Percentiles rank a stretch among this genome's conserved stretches.
phyloP scores from a whole-genome alignment of 2,329 filamentous ascomycete species.

The Colletotrichum acutatum region DNA sequence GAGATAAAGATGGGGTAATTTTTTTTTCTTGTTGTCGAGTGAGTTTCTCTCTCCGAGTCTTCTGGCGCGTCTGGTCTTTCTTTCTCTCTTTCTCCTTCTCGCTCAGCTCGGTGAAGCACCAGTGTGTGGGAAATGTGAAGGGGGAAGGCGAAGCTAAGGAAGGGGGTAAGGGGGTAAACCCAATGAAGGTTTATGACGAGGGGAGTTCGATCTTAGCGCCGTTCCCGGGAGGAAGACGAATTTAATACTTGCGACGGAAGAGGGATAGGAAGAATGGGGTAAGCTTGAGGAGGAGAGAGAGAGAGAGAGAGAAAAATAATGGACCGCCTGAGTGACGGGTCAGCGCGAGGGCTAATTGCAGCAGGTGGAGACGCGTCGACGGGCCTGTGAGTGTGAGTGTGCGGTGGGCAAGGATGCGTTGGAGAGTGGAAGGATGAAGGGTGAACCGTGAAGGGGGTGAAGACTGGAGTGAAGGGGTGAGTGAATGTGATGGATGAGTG shows the following conservation, averaged over 20 bases:
- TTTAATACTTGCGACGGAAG: slow-evolving; percentile 36
- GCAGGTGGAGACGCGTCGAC: slow-evolving; percentile 34
- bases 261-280: slow-evolving; percentile 34
- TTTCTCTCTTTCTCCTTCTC: slow-evolving; percentile 7
- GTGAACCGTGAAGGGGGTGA: slow-evolving; percentile 9
- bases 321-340: slow-evolving; percentile 27
- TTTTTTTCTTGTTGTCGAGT: slow-evolving; percentile 5
- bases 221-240: slow-evolving; percentile 37
- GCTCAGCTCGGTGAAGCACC: slow-evolving; percentile 16
- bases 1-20: slow-evolving; percentile 1
- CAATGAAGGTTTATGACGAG: slow-evolving; percentile 38
- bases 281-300: background rate
- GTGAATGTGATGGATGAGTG: background rate
- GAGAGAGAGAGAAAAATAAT: slow-evolving; percentile 17
- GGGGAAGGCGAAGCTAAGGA: slow-evolving; percentile 13
- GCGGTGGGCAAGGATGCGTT: background rate
- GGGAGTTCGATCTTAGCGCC: slow-evolving; percentile 38
- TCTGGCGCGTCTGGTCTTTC: slow-evolving; percentile 1
- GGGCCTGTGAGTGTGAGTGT: slow-evolving; percentile 5
- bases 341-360: slow-evolving; percentile 34
- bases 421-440: slow-evolving; percentile 7
- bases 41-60: background rate
- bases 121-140: slow-evolving; percentile 15
- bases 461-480: background rate
- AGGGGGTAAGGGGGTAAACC: slow-evolving; percentile 36